These are phyloP conservation scores for Anthracocystis panici-leucophaei DNA, from an alignment of 1,284 basidiomycete genomes.

Conservation along the genomic window DNA sequence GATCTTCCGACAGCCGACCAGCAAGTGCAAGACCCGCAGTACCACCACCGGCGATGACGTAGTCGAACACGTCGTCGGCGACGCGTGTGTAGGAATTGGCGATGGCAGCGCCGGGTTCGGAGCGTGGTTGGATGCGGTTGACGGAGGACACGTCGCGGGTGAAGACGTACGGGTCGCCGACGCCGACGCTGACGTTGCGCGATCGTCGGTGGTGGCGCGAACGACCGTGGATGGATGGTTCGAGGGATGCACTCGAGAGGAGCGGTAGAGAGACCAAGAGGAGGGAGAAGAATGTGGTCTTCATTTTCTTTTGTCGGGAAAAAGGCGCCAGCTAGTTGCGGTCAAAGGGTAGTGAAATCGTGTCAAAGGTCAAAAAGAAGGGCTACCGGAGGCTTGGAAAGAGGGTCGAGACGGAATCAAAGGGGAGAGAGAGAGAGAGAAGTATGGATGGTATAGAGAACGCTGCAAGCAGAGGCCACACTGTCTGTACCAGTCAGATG, in stretches of 20 bases:
- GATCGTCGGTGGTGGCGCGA: constrained; percentile 23
- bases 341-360: not conserved
- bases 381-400: constrained; percentile 30
- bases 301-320: constrained; percentile 18
- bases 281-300: constrained; percentile 34
- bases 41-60: constrained; percentile 93
- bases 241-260: constrained; percentile 34
- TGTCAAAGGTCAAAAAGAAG: constrained; percentile 23
- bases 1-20: constrained; percentile 80
- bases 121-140: constrained; percentile 22
- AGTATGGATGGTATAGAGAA: not conserved
- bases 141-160: constrained; percentile 13
- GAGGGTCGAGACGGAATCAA: constrained; percentile 1
- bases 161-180: constrained; percentile 20
- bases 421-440: not conserved
- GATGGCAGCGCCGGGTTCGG: constrained; percentile 35
- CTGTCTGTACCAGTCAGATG: constrained; percentile 40
- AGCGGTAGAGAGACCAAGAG: constrained; percentile 34
- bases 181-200: constrained; percentile 11
- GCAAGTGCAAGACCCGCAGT: constrained; percentile 91
- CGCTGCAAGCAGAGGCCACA: constrained; percentile 35
- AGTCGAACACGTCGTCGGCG: constrained; percentile 71
- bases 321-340: not conserved
- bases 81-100: constrained; percentile 36
- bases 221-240: constrained; percentile 10